These are phyloP conservation scores for Lasiodiplodia citricola DNA, from an alignment of 2,329 filamentous ascomycete species.

Conservation along the genomic window DNA sequence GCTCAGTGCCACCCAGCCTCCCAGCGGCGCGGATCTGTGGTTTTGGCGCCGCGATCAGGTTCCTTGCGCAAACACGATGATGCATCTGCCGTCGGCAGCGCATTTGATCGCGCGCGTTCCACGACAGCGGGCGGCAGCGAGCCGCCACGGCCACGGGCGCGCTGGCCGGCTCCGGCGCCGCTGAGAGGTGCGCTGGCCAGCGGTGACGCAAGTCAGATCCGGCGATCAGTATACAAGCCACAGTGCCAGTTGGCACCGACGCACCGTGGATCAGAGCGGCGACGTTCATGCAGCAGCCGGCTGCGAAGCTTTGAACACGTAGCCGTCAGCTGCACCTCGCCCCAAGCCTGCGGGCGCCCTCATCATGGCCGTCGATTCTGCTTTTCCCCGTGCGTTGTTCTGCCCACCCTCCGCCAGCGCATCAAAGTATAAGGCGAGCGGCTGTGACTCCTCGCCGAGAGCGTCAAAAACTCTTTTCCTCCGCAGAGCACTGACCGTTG, in stretches of 20 bases:
- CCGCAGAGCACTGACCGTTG: conserved; percentile 42
- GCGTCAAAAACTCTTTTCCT: conserved; percentile 37
- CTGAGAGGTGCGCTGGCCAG: conserved; percentile 2
- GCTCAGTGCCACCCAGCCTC: conserved; percentile 10
- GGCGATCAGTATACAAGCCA: conserved; percentile 29
- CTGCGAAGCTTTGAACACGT: conserved; percentile 27
- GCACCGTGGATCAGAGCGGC: conserved; percentile 26
- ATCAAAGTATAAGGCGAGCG: conserved; percentile 16
- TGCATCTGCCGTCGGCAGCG: not conserved
- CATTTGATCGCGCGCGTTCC: not conserved
- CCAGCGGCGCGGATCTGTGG: not conserved
- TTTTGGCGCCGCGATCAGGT: not conserved
- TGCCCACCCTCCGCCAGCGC: conserved; percentile 19
- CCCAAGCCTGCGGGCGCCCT: not conserved
- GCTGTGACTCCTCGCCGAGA: conserved; percentile 30
- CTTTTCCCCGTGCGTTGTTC: conserved; percentile 26
- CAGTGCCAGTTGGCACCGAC: conserved; percentile 46
- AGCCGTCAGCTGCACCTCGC: conserved; percentile 27
- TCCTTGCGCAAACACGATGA: not conserved
- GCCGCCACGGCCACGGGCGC: not conserved
- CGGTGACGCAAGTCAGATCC: conserved; percentile 25
- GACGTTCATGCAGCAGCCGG: conserved; percentile 17
- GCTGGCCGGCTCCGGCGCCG: not conserved
- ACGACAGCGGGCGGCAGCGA: conserved; percentile 3
- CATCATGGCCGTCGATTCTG: conserved; percentile 27